Evolutionary conservation across 805 yeast species (phyloP), one percentile per base, ranked within the genome.

Genomic region (Yamadazyma scolyti): DNA sequence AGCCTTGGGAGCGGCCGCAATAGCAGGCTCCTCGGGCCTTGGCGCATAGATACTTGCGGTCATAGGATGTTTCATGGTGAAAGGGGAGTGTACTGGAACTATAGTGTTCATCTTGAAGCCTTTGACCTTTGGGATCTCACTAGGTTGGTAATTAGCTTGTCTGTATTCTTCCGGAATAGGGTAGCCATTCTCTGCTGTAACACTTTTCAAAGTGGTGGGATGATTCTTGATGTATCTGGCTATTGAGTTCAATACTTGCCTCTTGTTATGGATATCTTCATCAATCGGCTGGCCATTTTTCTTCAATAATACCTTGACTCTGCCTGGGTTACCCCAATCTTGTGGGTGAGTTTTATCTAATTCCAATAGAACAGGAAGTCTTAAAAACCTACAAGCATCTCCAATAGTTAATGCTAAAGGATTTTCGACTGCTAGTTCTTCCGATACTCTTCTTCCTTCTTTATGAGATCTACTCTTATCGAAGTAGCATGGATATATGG

Each of bases 311-410:
- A 88, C 82, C 44, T 95, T 75, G 20, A 93, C 89, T 48, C 97
- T 73, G n/a, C 98, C 98, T 4, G 97, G 94, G 52, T 90, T 90
- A 43, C 97, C 95, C 73, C 82, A 93, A 59, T 90, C 97, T 56
- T 89, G 95, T 9, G 97, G 97, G 59, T 90, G 98, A 1, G 82
- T 58, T 61, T 88, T 93, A 37, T 82, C 86, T 39, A 90, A 78
- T 58, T 85, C 93, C 36, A 79, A 67, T 25, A 81, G 65, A 2
- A 67, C 62, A 2, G 68, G 68, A 23, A 66, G 38, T 17, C 50
- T 44, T 32, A 63, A 43, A n/a, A 33, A 36, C 18, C 66, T 50
- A 69, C 70, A 71, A 12, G 95, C 97, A 46, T 87, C 95, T 8
- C 81, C 72, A 13, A 90, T 70, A 4, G 83, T 77, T 48, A 79